Evolutionary conservation across 805 yeast species (phyloP), one percentile per base, ranked within the genome.

Genomic region (Dipodascopsis uninucleata): DNA sequence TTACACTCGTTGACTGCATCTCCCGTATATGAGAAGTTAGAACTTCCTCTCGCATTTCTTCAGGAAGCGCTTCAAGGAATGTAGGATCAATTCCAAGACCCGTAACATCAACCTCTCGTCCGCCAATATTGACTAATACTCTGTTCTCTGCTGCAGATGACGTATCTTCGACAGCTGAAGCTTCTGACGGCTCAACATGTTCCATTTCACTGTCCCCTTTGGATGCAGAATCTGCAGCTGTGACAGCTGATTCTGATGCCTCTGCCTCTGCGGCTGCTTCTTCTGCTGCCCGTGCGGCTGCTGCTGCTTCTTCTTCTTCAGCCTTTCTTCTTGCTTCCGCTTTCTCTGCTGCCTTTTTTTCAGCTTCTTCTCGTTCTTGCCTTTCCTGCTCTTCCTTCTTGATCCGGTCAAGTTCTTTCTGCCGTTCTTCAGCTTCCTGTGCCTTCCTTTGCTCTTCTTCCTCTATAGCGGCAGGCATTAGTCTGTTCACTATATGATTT

Each of bases 81-180:
- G 85, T 90, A 0, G 95, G 95, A 65, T 89, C 97, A 47, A 89
- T 86, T 43, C 85, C 96, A 2, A 95, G 81, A 0, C 93, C 95
- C 31, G 89, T 76, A 28, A 89, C 84, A 60, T 89, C 94, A 28
- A 89, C 88, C 39, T 80, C 79, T 22, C 81, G 66, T 20, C 83
- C 94, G 28, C 87, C 88, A 53, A 89, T 82, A 9, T 70, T 70
- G 2, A 89, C 87, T 68, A 73, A 75, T 0, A 84, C 71, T 0
- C 94, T 89, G 12, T 74, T 73, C 2, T 47, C 50, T 16, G 44
- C 47, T 7, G 46, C 48, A 9, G 44, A 52, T 20, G 46, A 50
- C 8, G 17, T 33, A 5, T 43, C 54, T 10, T 41, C 73, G 22
- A 22, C 39, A 3, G 41, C 21, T 20, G 43, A 20, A 28, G 57